phyloP scores from a whole-genome alignment of 176 grass and related monocot genomes.

The Bromus sterilis region DNA sequence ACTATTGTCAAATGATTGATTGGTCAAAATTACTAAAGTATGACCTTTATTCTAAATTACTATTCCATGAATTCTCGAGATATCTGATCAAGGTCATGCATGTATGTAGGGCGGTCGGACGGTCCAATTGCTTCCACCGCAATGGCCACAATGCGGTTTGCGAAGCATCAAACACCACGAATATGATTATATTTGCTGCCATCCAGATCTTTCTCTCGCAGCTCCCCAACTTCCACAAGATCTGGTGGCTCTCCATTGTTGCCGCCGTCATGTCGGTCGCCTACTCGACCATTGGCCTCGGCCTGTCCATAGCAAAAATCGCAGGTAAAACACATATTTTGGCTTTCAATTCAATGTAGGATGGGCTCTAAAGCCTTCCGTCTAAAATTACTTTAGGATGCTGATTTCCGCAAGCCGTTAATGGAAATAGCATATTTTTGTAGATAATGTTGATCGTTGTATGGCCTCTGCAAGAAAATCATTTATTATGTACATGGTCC shows the following conservation, averaged over 20 bases:
- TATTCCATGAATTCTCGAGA: not conserved
- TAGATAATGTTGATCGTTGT: not conserved
- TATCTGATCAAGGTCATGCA: not conserved
- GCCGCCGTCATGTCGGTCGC: slow-evolving; percentile 83
- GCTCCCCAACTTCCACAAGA: slow-evolving; percentile 85
- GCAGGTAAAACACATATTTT: slow-evolving; percentile 24
- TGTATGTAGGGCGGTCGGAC: slow-evolving; percentile 49
- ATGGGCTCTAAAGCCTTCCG: not conserved
- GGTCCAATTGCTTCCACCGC: slow-evolving; percentile 73
- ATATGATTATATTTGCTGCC: slow-evolving; percentile 72
- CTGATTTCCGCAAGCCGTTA: not conserved
- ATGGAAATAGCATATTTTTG: not conserved
- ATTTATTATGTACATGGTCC: not conserved
- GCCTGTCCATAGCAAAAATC: slow-evolving; percentile 78
- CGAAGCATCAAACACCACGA: slow-evolving; percentile 32
- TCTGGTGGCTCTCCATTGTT: slow-evolving; percentile 87
- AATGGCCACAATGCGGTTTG: slow-evolving; percentile 41
- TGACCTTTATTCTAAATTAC: not conserved
- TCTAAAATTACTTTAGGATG: not conserved
- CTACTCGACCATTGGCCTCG: slow-evolving; percentile 78
- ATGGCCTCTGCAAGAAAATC: not conserved
- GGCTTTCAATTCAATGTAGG: not conserved
- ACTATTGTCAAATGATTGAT: not conserved
- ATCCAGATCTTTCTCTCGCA: slow-evolving; percentile 80
- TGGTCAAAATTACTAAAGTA: not conserved